Base-by-base conservation (phyloP, 306 rosid species). In the Cicer cuneatum region DNA sequence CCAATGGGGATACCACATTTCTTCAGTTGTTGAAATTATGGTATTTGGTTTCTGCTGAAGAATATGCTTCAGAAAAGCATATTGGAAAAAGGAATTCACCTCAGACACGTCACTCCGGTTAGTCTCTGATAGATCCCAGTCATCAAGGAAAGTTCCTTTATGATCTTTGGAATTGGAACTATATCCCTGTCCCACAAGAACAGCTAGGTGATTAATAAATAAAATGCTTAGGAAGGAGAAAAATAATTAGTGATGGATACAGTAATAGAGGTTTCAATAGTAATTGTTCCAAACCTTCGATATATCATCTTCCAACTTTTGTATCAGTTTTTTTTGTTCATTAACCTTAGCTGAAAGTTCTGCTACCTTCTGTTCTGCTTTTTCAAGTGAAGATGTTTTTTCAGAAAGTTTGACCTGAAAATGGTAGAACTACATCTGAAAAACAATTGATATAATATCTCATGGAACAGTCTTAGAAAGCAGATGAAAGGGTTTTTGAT, bases 291-390 rank as follows among this genome's bases (percentile, higher is more conserved):
- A 67, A 57, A 94, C 99, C 99, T 92, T 94, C 72, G 79, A 78
- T 82, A 94, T 94, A 83, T 94, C 99, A 85, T 94, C 99, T 82
- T 94, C 99, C 89, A 94, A 89, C 83, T 90, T 94, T 71, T 90
- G 97, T 76, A 94, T 90, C 86, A 94, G 82, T 57, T 80, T 94
- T 69, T 88, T 86, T 71, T 90, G 97, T 80, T 92, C 99, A 45
- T 83, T 85, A 78, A 87, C 89, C 85, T 87, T 92, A 7, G 51
- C 80, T 8, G 88, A 74, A 61, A 92, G 88, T 82, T 90, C 92
- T 71, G 78, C 78, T 58, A 87, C 88, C 86, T 86, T 90, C 79
- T 78, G 77, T 67, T 90, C 92, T 40, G 96, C 90, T 78, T 90
- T 87, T 73, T 89, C 96, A 76, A 94, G 83, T 82, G 84, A 76